Evolutionary conservation across 2,329 filamentous ascomycete species (phyloP).

Genomic region (Penicillium sp.): DNA sequence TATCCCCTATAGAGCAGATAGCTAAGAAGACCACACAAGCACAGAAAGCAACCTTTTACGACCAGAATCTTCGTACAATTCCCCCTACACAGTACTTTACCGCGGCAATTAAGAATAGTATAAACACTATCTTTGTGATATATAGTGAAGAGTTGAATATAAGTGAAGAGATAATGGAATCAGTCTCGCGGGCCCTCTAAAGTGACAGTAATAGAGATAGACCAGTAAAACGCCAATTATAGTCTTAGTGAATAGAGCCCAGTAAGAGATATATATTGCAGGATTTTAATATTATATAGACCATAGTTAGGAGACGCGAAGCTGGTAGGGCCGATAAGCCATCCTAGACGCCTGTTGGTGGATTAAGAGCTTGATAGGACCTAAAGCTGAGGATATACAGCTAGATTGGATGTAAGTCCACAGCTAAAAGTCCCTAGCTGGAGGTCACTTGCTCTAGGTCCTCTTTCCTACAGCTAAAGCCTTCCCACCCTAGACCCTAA

Average conservation of each 20-base stretch:
- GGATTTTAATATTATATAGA: too few species aligned
- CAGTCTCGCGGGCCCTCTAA: slow-evolving; percentile 4
- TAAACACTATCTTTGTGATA: slow-evolving; percentile 5
- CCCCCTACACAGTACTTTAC: slow-evolving; percentile 6
- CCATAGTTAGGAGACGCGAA: too few species aligned
- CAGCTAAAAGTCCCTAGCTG: too few species aligned
- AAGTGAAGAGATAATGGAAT: slow-evolving; percentile 9
- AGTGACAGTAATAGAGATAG: slow-evolving; percentile 1
- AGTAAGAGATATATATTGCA: slow-evolving; percentile 1
- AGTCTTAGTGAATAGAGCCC: slow-evolving; percentile 1
- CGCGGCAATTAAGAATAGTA: slow-evolving; percentile 3
- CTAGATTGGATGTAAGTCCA: too few species aligned
- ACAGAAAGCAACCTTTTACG: slow-evolving; percentile 15
- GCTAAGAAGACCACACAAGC: slow-evolving; percentile 14
- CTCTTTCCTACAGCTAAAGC: too few species aligned
- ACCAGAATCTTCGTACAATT: slow-evolving; percentile 16
- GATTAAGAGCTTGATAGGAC: too few species aligned
- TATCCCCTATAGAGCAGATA: slow-evolving; percentile 14
- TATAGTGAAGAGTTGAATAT: slow-evolving; percentile 2
- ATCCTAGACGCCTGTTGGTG: too few species aligned
- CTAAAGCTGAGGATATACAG: too few species aligned
- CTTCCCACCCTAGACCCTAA: too few species aligned
- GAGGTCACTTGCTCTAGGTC: too few species aligned
- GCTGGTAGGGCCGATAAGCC: too few species aligned
- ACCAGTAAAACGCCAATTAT: background rate